A percentile compares a stretch with the other conserved stretches of the same genome.
Evolutionary conservation across 495 filamentous ascomycete species (phyloP).

Genomic region (Aspergillus coremiiformis): DNA sequence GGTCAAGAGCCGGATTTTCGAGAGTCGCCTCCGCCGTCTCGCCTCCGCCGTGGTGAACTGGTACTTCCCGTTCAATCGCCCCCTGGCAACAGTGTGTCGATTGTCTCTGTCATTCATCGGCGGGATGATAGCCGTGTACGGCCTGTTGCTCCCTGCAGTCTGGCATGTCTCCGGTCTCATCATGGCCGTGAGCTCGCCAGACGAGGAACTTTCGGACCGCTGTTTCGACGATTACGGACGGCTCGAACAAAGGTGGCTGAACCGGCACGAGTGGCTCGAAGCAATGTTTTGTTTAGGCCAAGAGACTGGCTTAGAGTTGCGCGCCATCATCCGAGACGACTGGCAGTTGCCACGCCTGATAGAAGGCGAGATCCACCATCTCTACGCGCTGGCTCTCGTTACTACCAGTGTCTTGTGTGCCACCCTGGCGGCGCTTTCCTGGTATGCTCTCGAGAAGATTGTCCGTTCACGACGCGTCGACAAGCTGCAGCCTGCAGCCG

Average conservation of each 20-base stretch:
- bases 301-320: slow-evolving; percentile 1
- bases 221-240: not conserved
- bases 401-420: not conserved
- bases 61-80: slow-evolving; percentile 8
- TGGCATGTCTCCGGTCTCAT: not conserved
- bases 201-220: not conserved
- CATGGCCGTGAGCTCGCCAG: not conserved
- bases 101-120: not conserved
- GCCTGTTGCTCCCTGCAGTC: not conserved
- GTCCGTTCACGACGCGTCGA: not conserved
- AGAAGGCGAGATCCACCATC: slow-evolving; percentile 5
- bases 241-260: not conserved
- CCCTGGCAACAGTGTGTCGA: not conserved
- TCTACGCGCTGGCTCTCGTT: not conserved
- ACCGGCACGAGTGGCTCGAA: not conserved
- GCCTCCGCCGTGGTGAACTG: not conserved
- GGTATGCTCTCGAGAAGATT: not conserved
- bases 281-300: slow-evolving; percentile 8
- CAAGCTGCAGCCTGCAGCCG: not conserved
- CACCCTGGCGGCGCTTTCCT: not conserved
- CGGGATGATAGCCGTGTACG: not conserved
- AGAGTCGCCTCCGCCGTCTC: not conserved
- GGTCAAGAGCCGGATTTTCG: not conserved
- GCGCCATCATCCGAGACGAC: not conserved
- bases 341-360: not conserved